Conservation (phyloP, 257 asterid genomes). For the Striga asiatica region DNA sequence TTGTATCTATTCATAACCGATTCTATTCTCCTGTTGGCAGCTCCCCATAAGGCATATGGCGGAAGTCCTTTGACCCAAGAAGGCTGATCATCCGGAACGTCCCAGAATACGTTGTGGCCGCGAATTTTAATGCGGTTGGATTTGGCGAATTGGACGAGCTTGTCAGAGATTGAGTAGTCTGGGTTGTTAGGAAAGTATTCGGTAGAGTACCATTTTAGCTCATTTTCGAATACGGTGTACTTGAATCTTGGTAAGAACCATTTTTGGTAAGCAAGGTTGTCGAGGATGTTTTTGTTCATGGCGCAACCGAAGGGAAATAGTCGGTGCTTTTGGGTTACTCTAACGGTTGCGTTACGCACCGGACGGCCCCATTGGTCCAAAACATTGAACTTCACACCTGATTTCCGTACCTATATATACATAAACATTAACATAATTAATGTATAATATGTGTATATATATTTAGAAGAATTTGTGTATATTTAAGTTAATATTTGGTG, state of each 20-base stretch:
- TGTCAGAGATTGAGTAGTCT: slow-evolving; percentile 10
- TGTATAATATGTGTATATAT: too few species aligned
- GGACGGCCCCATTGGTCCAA: slow-evolving; percentile 40
- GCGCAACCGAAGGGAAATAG: slow-evolving; percentile 50
- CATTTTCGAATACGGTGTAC: slow-evolving; percentile 55
- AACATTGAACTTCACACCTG: slow-evolving; percentile 38
- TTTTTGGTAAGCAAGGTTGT: slow-evolving; percentile 30
- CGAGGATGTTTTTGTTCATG: slow-evolving; percentile 35
- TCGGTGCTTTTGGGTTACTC: slow-evolving; percentile 10
- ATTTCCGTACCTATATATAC: slow-evolving; percentile 43
- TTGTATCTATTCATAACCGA: slow-evolving; percentile 31
- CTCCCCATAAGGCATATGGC: not conserved
- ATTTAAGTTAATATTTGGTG: too few species aligned
- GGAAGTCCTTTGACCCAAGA: not conserved
- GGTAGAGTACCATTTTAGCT: slow-evolving; percentile 54
- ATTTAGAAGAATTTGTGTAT: too few species aligned
- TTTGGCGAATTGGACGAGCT: not conserved
- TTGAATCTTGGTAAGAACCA: slow-evolving; percentile 57
- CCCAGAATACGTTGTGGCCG: slow-evolving; percentile 1
- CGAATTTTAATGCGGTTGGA: not conserved
- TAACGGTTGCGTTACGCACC: slow-evolving; percentile 38
- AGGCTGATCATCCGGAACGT: not conserved
- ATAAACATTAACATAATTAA: too few species aligned
- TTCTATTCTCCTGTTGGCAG: slow-evolving; percentile 12
- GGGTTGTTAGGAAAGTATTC: slow-evolving; percentile 20